Conservation (phyloP, 352 stramenopile genomes). For the Pythium aristosporum region DNA sequence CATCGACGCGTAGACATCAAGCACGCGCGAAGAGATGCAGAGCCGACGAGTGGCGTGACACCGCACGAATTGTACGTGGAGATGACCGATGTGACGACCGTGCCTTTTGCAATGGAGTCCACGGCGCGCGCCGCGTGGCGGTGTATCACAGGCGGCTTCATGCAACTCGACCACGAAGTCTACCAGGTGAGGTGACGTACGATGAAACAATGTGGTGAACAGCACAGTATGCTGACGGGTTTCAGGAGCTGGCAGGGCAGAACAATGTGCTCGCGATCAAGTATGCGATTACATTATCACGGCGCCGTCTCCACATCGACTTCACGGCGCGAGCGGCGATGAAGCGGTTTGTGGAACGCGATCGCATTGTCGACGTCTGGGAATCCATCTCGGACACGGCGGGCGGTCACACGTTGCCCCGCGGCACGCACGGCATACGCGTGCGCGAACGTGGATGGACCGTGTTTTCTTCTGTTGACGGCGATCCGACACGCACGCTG, state of each 20-base stretch:
- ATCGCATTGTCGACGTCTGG: slow-evolving; percentile 34
- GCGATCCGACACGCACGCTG: slow-evolving; percentile 8
- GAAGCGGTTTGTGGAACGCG: slow-evolving; percentile 26
- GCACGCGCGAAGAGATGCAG: not conserved
- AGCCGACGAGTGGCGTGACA: not conserved
- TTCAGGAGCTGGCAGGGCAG: slow-evolving; percentile 17
- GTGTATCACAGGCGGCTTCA: slow-evolving; percentile 33
- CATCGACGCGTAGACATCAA: slow-evolving; percentile 11
- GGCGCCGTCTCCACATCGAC: slow-evolving; percentile 27
- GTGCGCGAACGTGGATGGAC: slow-evolving; percentile 24
- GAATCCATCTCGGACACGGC: slow-evolving; percentile 23
- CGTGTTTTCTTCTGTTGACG: slow-evolving; percentile 3
- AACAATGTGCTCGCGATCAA: slow-evolving; percentile 29
- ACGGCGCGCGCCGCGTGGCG: slow-evolving; percentile 27
- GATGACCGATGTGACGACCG: slow-evolving; percentile 23
- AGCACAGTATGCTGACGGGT: not conserved
- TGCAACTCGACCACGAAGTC: slow-evolving; percentile 34
- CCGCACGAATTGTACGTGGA: slow-evolving; percentile 19
- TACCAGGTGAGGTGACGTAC: slow-evolving; percentile 23
- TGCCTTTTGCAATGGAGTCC: slow-evolving; percentile 26
- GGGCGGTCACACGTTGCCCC: not conserved
- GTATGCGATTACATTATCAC: slow-evolving; percentile 31
- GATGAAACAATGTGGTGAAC: not conserved
- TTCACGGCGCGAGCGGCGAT: slow-evolving; percentile 30
- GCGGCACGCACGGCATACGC: not conserved